Percentiles rank a stretch among this genome's conserved stretches.
Conservation (phyloP, 2,329 filamentous ascomycete genomes). For the Apiospora arundinis region DNA sequence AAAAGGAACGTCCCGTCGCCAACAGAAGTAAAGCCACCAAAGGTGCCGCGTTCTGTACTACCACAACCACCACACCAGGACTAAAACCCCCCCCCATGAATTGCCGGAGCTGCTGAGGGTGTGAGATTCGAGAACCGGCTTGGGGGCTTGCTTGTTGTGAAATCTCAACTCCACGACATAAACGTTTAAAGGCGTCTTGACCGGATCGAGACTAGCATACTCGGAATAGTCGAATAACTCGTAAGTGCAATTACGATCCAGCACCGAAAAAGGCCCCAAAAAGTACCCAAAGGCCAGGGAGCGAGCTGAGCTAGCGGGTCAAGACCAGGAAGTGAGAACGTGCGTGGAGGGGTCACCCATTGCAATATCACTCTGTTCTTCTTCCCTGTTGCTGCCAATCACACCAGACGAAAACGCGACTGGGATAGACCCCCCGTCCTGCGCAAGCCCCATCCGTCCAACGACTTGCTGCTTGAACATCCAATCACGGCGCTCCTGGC, state of each 20-base stretch:
- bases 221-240: constrained; percentile 12
- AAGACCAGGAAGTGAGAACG: constrained; percentile 10
- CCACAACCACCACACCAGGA: not conserved
- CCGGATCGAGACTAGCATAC: not conserved
- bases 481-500: constrained; percentile 10
- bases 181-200: not conserved
- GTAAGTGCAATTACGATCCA: constrained; percentile 18
- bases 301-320: constrained; percentile 4
- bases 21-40: not conserved
- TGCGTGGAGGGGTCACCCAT: constrained; percentile 14
- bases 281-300: not conserved
- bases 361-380: constrained; percentile 15
- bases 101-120: not conserved
- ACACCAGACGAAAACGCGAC: not conserved
- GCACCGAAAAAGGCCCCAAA: not conserved
- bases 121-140: not conserved
- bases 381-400: not conserved
- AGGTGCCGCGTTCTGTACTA: not conserved
- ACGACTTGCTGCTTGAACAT: constrained; percentile 11
- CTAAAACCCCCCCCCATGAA: not conserved
- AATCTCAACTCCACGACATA: not conserved
- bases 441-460: not conserved
- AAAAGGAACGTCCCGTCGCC: constrained; percentile 9
- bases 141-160: not conserved
- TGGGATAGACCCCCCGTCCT: constrained; percentile 9